Conservation (phyloP, 2,329 filamentous ascomycete genomes). For the Ceratocystis smalleyi region DNA sequence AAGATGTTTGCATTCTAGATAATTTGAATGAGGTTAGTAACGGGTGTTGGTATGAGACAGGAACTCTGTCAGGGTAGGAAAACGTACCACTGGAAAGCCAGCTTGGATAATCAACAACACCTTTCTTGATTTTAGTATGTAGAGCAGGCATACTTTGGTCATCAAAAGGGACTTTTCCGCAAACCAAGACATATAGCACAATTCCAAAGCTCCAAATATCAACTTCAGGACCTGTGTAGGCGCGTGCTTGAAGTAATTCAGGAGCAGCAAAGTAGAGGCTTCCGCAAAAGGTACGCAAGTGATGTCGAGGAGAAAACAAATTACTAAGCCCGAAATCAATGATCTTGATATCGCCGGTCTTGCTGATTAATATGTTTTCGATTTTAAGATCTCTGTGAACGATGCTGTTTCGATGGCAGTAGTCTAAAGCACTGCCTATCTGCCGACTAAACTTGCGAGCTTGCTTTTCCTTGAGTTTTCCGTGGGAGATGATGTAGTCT, state of each 20-base stretch:
- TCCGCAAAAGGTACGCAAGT: slow-evolving; percentile 92
- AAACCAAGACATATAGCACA: slow-evolving; percentile 90
- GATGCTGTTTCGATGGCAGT: slow-evolving; percentile 95
- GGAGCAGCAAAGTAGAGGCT: slow-evolving; percentile 96
- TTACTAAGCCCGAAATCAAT: slow-evolving; percentile 98
- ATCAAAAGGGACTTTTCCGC: slow-evolving; percentile 95
- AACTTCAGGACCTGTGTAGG: slow-evolving; percentile 91
- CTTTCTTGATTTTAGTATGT: slow-evolving; percentile 98
- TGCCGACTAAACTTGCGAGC: slow-evolving; percentile 94
- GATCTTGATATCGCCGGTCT: slow-evolving; percentile 97
- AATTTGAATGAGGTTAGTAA: slow-evolving; percentile 4
- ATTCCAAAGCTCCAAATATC: slow-evolving; percentile 99
- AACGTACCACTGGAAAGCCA: slow-evolving; percentile 78
- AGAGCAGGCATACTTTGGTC: slow-evolving; percentile 98
- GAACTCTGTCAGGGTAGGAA: not conserved
- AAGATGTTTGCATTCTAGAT: slow-evolving; percentile 74
- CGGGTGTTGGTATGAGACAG: too few species aligned
- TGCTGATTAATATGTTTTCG: slow-evolving; percentile 97
- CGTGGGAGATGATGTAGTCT: slow-evolving; percentile 98
- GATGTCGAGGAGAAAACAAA: slow-evolving; percentile 68
- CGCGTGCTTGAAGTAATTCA: slow-evolving; percentile 80
- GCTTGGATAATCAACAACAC: slow-evolving; percentile 82
- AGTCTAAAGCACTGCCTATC: slow-evolving; percentile 90
- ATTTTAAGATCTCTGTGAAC: slow-evolving; percentile 97
- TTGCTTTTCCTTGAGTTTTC: slow-evolving; percentile 93